Conservation (phyloP, 176 grass and related monocot species). For the Oryza officinalis region DNA sequence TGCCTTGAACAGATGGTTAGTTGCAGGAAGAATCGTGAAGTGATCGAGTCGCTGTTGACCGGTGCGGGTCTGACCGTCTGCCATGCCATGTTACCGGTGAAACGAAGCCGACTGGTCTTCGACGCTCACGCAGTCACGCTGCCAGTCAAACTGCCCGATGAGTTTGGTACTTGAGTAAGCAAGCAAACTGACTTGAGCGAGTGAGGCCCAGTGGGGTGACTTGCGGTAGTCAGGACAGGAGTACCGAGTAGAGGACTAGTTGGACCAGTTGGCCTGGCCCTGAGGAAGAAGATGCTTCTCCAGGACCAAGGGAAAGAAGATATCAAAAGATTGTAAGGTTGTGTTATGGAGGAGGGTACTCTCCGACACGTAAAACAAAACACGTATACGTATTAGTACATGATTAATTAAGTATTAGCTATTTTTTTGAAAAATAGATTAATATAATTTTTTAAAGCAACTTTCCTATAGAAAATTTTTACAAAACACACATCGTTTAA, state of each 20-base stretch:
- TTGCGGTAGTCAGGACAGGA: neutral
- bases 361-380: too few species aligned
- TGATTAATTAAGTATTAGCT: too few species aligned
- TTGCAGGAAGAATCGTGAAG: neutral
- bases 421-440: too few species aligned
- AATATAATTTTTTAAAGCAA: too few species aligned
- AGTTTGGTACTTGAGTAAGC: too few species aligned
- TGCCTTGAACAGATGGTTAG: neutral
- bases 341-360: too few species aligned
- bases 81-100: neutral
- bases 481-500: too few species aligned
- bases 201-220: neutral
- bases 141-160: neutral
- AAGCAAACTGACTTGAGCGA: too few species aligned
- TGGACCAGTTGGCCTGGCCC: neutral
- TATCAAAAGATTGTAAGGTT: too few species aligned
- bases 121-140: neutral
- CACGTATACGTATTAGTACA: too few species aligned
- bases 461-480: too few species aligned
- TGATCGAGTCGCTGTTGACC: slow-evolving; percentile 11
- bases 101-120: neutral
- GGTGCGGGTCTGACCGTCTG: neutral
- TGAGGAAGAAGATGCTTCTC: neutral
- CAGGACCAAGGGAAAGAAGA: neutral
- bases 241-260: neutral